Conservation (phyloP, 352 stramenopile genomes). For the Phytophthora nicotianae region DNA sequence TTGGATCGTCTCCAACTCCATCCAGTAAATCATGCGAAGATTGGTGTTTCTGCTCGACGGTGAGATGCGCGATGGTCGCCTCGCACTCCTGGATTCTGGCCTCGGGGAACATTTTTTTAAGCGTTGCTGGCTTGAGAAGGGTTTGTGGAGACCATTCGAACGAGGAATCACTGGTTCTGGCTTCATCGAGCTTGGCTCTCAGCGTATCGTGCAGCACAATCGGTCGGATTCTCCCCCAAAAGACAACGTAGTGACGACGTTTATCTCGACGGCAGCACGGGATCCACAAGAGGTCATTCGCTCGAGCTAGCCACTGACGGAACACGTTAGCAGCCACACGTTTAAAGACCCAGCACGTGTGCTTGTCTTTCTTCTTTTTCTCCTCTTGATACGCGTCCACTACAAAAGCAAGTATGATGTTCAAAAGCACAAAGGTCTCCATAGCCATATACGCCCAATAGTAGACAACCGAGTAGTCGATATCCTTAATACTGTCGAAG, state of each 20-base stretch:
- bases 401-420: conserved; percentile 80
- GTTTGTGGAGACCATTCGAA: conserved; percentile 23
- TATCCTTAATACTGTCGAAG: conserved; percentile 51
- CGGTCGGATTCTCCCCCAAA: conserved; percentile 31
- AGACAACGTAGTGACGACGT: conserved; percentile 19
- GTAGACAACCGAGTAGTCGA: conserved; percentile 57
- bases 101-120: conserved; percentile 29
- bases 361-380: conserved; percentile 37
- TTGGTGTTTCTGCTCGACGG: conserved; percentile 13
- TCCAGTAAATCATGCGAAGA: conserved; percentile 12
- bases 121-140: conserved; percentile 12
- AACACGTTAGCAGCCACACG: conserved; percentile 37
- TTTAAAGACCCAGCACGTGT: conserved; percentile 35
- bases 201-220: conserved; percentile 26
- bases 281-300: conserved; percentile 27
- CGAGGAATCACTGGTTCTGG: neutral
- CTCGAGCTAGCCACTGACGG: conserved; percentile 24
- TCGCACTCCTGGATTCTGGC: conserved; percentile 19
- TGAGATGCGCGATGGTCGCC: conserved; percentile 29
- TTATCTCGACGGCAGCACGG: conserved; percentile 13
- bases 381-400: conserved; percentile 62
- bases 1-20: too few species aligned
- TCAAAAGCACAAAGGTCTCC: conserved; percentile 69
- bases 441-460: conserved; percentile 76
- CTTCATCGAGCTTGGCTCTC: conserved; percentile 6